These are phyloP conservation scores for Arachis monticola DNA, from an alignment of 331 rosid species.

Conservation along the genomic window DNA sequence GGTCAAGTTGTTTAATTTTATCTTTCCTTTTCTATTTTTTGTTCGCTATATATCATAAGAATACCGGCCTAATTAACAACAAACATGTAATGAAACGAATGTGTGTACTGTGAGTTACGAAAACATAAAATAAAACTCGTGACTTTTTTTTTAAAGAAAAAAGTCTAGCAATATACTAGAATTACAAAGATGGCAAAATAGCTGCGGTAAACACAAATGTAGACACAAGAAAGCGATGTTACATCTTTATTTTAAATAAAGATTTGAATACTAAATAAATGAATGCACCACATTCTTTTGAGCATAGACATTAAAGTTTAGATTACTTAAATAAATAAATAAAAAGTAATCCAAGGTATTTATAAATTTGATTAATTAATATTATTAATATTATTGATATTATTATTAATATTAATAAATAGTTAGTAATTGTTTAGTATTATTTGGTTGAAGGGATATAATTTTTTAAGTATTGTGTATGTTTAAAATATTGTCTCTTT, in stretches of 20 bases:
- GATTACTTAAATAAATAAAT: too few relatives aligned
- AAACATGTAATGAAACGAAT: background rate
- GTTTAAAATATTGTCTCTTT: too few relatives aligned
- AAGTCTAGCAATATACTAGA: background rate
- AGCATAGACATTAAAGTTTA: too few relatives aligned
- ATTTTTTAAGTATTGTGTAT: too few relatives aligned
- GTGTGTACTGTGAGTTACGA: background rate
- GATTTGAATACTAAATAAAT: background rate
- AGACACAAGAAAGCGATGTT: conserved; percentile 30
- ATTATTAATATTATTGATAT: too few relatives aligned
- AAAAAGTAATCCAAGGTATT: too few relatives aligned
- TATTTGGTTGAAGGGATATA: too few relatives aligned
- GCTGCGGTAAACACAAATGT: conserved; percentile 21
- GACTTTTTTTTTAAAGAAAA: background rate
- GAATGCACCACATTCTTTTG: too few relatives aligned
- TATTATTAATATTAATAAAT: too few relatives aligned
- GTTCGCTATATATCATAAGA: background rate
- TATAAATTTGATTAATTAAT: too few relatives aligned
- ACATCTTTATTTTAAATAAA: conserved; percentile 15
- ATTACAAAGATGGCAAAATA: conserved; percentile 14
- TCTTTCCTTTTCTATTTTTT: background rate
- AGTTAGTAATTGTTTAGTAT: too few relatives aligned
- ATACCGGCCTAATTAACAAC: background rate
- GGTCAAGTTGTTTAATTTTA: background rate
- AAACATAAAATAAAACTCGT: background rate